These are phyloP conservation scores for Aspergillus ostianus DNA, from an alignment of 495 filamentous ascomycete species.

Conservation along the genomic window DNA sequence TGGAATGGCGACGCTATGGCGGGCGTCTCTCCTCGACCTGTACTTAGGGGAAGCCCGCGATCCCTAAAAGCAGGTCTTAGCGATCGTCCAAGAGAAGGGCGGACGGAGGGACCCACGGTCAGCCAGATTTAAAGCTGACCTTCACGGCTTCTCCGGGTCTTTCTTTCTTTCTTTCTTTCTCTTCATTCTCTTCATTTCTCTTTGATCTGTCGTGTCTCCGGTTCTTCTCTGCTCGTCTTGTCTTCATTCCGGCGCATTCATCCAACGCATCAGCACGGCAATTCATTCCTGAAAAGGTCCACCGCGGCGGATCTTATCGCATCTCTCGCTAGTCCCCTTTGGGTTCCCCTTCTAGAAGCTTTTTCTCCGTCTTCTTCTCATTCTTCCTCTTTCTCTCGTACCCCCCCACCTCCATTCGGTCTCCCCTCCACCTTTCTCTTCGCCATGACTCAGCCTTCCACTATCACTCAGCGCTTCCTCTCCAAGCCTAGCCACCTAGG, in stretches of 20 bases:
- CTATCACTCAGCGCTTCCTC: conserved; percentile 80
- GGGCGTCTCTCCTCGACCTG: conserved; percentile 49
- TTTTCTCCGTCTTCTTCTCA: conserved; percentile 13
- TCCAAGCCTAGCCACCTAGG: conserved; percentile 74
- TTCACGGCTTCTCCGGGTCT: neutral
- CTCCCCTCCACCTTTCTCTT: conserved; percentile 4
- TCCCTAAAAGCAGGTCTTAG: conserved; percentile 54
- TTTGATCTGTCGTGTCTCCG: neutral
- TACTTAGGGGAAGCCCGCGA: conserved; percentile 50
- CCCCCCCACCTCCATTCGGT: neutral
- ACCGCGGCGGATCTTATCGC: conserved; percentile 19
- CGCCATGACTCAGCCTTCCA: conserved; percentile 66
- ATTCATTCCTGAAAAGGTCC: neutral
- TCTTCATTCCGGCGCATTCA: too few species aligned
- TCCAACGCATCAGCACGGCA: neutral
- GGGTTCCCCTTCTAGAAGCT: conserved; percentile 9
- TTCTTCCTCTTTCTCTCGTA: conserved; percentile 9
- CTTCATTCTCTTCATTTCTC: neutral
- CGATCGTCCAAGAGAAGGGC: conserved; percentile 27
- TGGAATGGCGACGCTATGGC: conserved; percentile 26
- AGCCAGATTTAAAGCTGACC: neutral
- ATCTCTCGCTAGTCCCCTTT: conserved; percentile 10
- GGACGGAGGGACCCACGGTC: conserved; percentile 15
- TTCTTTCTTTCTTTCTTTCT: conserved; percentile 5
- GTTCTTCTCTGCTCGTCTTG: neutral